Conservation (phyloP, 2,329 filamentous ascomycete species). For the Diplodia sapinea region DNA sequence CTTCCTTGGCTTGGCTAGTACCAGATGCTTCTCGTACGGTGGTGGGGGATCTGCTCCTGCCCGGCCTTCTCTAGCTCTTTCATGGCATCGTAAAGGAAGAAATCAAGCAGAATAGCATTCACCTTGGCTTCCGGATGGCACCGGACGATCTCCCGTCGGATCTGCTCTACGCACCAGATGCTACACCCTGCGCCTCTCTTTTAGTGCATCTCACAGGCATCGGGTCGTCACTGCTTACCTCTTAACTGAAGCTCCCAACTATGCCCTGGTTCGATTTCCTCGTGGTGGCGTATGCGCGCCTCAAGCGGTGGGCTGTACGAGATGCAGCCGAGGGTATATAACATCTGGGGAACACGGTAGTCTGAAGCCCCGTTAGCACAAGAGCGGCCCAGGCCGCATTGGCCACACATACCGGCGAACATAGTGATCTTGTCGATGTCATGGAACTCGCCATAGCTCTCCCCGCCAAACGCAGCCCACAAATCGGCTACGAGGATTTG, state of each 20-base stretch:
- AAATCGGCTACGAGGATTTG: conserved; percentile 96
- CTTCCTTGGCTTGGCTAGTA: conserved; percentile 62
- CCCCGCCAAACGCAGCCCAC: conserved; percentile 92
- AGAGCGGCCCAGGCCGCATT: background rate
- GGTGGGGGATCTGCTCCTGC: conserved; percentile 72
- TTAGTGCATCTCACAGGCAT: conserved; percentile 15
- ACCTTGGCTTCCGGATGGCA: conserved; percentile 70
- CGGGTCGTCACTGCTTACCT: conserved; percentile 57
- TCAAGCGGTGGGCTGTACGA: conserved; percentile 83
- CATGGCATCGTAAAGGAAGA: conserved; percentile 94
- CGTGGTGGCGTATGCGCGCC: conserved; percentile 67
- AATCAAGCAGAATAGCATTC: conserved; percentile 95
- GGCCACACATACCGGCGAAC: conserved; percentile 71
- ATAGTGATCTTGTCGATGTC: conserved; percentile 97
- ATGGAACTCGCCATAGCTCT: conserved; percentile 77
- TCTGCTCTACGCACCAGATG: conserved; percentile 94
- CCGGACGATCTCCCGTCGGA: conserved; percentile 77
- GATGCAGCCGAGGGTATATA: conserved; percentile 57
- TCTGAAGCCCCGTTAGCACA: conserved; percentile 56
- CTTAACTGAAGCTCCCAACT: conserved; percentile 86
- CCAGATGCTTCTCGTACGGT: conserved; percentile 93
- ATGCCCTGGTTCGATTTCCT: conserved; percentile 72
- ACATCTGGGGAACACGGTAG: conserved; percentile 93
- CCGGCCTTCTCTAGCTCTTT: conserved; percentile 73
- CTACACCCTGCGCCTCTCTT: conserved; percentile 68